These are phyloP conservation scores for Teratosphaeriaceae sp. DNA, from an alignment of 2,329 filamentous ascomycete species.

Conservation along the genomic window DNA sequence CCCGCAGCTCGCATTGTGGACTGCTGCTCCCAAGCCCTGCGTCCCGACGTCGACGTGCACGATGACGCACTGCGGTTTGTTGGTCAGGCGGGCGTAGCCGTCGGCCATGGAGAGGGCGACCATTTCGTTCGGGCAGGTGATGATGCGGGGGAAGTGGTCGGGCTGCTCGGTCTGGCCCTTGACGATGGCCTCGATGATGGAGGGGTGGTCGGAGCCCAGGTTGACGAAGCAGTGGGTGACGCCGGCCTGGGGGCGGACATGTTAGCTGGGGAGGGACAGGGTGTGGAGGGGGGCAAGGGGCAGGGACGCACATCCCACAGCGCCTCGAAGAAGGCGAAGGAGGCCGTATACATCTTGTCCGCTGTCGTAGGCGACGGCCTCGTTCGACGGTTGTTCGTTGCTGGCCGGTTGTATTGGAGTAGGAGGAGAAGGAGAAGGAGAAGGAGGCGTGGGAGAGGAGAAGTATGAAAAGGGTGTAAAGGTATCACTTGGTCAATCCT, in stretches of 20 bases:
- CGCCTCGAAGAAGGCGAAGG: slow-evolving; percentile 76
- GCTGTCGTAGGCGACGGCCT: no score
- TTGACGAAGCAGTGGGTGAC: slow-evolving; percentile 59
- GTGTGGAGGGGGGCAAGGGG: not conserved
- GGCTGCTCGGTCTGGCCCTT: slow-evolving; percentile 63
- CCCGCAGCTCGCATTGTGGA: slow-evolving; percentile 72
- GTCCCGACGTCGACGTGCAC: slow-evolving; percentile 79
- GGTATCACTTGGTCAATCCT: not conserved
- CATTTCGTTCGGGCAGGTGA: slow-evolving; percentile 83
- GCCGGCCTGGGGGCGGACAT: slow-evolving; percentile 40
- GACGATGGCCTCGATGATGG: slow-evolving; percentile 73
- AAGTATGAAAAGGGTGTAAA: not conserved
- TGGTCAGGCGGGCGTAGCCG: slow-evolving; percentile 66
- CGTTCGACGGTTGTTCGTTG: no score
- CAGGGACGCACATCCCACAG: slow-evolving; percentile 55
- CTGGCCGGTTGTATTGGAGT: no score
- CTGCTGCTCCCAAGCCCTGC: slow-evolving; percentile 67
- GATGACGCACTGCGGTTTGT: slow-evolving; percentile 68
- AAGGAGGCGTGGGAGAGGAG: no score
- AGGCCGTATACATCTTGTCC: slow-evolving; percentile 57
- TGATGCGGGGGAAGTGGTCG: slow-evolving; percentile 61
- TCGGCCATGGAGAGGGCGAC: slow-evolving; percentile 77
- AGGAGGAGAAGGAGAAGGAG: slow-evolving; percentile 1
- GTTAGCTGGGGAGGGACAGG: no score
- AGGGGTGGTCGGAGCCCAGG: slow-evolving; percentile 65